phyloP scores from a whole-genome alignment of 139 green algal species.

The Zygnema cylindricum region DNA sequence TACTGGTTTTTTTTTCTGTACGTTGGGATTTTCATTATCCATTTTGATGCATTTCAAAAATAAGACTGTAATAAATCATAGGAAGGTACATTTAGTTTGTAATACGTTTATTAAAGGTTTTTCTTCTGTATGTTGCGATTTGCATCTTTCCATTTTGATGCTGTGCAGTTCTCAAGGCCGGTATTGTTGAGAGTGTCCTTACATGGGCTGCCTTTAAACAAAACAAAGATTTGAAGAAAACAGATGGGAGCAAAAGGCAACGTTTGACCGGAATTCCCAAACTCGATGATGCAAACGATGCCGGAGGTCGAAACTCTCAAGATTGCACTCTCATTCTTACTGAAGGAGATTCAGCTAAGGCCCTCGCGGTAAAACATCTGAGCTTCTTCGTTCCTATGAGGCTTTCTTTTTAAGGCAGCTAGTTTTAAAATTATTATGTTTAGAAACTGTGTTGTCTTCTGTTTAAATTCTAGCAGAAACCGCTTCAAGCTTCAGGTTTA shows the following conservation, averaged over 20 bases:
- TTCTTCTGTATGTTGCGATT: no score
- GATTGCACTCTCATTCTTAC: slow-evolving; percentile 99
- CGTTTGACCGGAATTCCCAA: slow-evolving; percentile 89
- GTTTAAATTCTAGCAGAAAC: no score
- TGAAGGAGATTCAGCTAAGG: slow-evolving; percentile 97
- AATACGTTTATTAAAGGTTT: no score
- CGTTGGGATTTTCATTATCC: no score
- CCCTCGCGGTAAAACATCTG: slow-evolving; percentile 78
- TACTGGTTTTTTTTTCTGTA: no score
- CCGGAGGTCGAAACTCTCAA: slow-evolving; percentile 81
- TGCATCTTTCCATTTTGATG: no score
- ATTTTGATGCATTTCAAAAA: no score
- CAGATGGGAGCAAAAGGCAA: slow-evolving; percentile 88
- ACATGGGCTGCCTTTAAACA: slow-evolving; percentile 89
- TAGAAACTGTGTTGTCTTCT: no score
- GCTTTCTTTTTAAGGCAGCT: no score
- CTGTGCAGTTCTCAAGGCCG: slow-evolving; percentile 66
- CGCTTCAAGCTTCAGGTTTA: no score
- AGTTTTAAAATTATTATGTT: not conserved
- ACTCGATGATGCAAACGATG: slow-evolving; percentile 97
- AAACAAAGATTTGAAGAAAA: slow-evolving; percentile 96
- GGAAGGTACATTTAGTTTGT: no score
- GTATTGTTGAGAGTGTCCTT: slow-evolving; percentile 88
- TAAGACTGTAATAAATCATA: no score
- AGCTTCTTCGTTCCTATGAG: not conserved